These are phyloP conservation scores for Przewalskia tangutica DNA, from an alignment of 257 asterid genomes.

Conservation along the genomic window DNA sequence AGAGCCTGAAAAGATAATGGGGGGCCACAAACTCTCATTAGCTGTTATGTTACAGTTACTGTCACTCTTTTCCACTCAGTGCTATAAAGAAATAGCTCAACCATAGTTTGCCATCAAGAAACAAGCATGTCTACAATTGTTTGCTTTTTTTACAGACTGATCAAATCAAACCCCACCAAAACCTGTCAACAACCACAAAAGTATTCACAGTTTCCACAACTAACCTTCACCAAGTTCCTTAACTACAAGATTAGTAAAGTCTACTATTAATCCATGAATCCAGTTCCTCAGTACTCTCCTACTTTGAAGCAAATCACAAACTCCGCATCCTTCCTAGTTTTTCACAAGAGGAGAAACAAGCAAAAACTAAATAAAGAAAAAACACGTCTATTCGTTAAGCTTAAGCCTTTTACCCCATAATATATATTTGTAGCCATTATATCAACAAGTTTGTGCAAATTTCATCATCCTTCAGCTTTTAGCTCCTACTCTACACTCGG, in stretches of 20 bases:
- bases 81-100: background rate
- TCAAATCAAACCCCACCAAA: constrained; percentile 18
- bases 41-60: background rate
- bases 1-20: background rate
- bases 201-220: constrained; percentile 26
- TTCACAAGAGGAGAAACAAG: background rate
- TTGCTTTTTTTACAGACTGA: background rate
- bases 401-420: background rate
- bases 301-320: background rate
- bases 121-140: constrained; percentile 19
- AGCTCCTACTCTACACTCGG: constrained; percentile 40
- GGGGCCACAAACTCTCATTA: background rate
- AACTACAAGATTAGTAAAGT: background rate
- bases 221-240: background rate
- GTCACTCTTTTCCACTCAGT: background rate
- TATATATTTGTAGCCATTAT: constrained; percentile 10
- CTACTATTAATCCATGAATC: constrained; percentile 7
- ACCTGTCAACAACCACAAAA: background rate
- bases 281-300: constrained; percentile 9
- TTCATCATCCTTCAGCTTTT: constrained; percentile 26
- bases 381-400: background rate
- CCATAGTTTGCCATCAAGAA: constrained; percentile 23
- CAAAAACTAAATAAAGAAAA: background rate
- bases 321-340: background rate
- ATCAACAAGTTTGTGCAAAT: constrained; percentile 7